A percentile compares a stretch with the other conserved stretches of the same genome.
Evolutionary conservation across 257 asterid genomes (phyloP).

Genomic region (Cordia subcordata): DNA sequence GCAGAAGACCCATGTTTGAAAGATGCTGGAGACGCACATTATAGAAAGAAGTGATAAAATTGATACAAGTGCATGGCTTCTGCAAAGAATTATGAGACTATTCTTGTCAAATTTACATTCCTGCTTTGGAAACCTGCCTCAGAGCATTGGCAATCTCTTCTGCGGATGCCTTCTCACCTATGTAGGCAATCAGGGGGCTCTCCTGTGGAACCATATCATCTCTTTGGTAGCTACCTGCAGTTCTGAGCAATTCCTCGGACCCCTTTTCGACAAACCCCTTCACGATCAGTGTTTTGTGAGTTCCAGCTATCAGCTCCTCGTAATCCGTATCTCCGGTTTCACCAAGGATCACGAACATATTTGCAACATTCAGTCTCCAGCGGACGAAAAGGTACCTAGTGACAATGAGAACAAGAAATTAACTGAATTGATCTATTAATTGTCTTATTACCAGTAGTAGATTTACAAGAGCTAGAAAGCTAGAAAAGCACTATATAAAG

Average conservation of each 20-base stretch:
- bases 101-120: constrained; percentile 25
- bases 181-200: constrained; percentile 46
- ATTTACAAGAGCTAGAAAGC: background rate
- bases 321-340: constrained; percentile 76
- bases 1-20: too few species aligned
- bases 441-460: too few species aligned
- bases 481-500: background rate
- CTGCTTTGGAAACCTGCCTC: constrained; percentile 47
- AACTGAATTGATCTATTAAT: too few species aligned
- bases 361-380: constrained; percentile 69
- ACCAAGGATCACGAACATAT: constrained; percentile 56
- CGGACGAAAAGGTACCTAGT: constrained; percentile 60
- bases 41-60: too few species aligned
- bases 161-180: constrained; percentile 34
- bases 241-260: constrained; percentile 71
- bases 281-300: constrained; percentile 55
- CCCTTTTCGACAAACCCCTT: constrained; percentile 60
- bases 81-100: constrained; percentile 9
- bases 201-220: constrained; percentile 72
- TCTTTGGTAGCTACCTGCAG: constrained; percentile 60
- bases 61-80: too few species aligned
- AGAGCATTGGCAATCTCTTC: constrained; percentile 49
- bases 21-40: too few species aligned
- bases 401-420: background rate
- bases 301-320: constrained; percentile 59